Evolutionary conservation across 257 asterid genomes (phyloP).

Genomic region (Eustoma russellianum): DNA sequence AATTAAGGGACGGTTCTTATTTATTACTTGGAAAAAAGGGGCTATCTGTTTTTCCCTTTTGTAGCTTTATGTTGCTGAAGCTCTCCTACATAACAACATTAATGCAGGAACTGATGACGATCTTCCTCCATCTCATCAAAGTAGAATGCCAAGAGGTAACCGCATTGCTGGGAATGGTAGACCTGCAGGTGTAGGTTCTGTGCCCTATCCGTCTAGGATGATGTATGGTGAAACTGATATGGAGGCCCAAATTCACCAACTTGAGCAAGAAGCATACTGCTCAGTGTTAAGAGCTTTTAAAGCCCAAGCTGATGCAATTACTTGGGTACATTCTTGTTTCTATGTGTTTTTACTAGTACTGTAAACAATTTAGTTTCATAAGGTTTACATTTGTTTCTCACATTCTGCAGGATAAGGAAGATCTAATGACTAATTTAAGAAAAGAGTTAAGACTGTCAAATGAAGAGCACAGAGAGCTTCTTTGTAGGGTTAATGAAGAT

Average conservation of each 20-base stretch:
- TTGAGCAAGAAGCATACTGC: conserved; percentile 89
- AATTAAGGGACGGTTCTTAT: not conserved
- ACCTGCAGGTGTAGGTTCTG: conserved; percentile 51
- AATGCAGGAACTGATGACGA: conserved; percentile 91
- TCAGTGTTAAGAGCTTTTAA: conserved; percentile 77
- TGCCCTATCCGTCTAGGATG: conserved; percentile 42
- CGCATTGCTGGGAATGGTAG: conserved; percentile 79
- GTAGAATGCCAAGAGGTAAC: conserved; percentile 82
- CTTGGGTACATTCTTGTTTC: conserved; percentile 55
- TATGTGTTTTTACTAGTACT: conserved; percentile 15
- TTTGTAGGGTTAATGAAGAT: conserved; percentile 67
- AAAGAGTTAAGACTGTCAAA: conserved; percentile 84
- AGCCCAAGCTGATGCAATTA: conserved; percentile 87
- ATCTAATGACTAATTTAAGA: conserved; percentile 82
- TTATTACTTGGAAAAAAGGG: not conserved
- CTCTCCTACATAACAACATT: conserved; percentile 6
- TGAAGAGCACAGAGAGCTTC: conserved; percentile 87
- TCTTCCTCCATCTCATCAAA: conserved; percentile 89
- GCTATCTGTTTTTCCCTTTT: not conserved
- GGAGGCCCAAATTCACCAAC: conserved; percentile 84
- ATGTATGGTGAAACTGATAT: conserved; percentile 59
- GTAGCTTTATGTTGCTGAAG: not conserved
- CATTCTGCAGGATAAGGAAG: conserved; percentile 67
- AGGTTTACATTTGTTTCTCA: conserved; percentile 28
- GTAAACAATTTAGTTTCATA: conserved; percentile 17